Base-by-base conservation (phyloP, 169 alveolate species). In the Eimeria necatrix region DNA sequence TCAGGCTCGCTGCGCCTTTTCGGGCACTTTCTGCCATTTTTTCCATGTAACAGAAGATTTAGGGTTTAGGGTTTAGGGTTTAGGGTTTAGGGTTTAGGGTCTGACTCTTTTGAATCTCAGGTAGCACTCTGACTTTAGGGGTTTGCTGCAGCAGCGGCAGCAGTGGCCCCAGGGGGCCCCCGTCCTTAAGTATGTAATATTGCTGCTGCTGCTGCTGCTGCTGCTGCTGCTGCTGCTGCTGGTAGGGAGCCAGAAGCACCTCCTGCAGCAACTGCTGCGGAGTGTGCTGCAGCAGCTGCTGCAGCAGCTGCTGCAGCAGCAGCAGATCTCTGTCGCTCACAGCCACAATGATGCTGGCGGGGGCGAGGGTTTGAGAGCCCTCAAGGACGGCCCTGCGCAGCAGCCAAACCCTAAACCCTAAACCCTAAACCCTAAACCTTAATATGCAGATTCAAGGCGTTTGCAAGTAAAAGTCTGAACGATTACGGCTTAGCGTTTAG, bases 221-320 rank as follows among this genome's bases (percentile, higher is more conserved):
- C 83, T 71, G 83, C 83, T 71, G 83, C 83, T 71, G 46, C 51
- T 71, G 83, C 20, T 71, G 53, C 83, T n/a, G 83, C 83, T 32
- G 46, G 49, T 71, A 71, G 6, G 83, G 83, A 71, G 83, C 14
- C 41, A 71, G 51, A 4, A 71, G 83, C 12, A 71, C 83, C 51
- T 71, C 83, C 83, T 71, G 83, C 83, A 71, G 51, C 83, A 71
- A 48, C 18, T n/a, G 83, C 46, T 71, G 53, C 20, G 83, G 83
- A 5, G 83, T 71, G 24, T 71, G 46, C 51, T 32, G 83, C 83
- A 71, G 83, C 83, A 71, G 83, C 8, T 71, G 83, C 83, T 71
- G 83, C 83, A 71, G 83, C 83, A 71, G 83, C 51, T 71, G 83
- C 83, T 24, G 83, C 83, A 71, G 83, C 53, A 24, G 83, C 46